Evolutionary conservation across 306 rosid genomes (phyloP).

Genomic region (Dalbergia oliveri): DNA sequence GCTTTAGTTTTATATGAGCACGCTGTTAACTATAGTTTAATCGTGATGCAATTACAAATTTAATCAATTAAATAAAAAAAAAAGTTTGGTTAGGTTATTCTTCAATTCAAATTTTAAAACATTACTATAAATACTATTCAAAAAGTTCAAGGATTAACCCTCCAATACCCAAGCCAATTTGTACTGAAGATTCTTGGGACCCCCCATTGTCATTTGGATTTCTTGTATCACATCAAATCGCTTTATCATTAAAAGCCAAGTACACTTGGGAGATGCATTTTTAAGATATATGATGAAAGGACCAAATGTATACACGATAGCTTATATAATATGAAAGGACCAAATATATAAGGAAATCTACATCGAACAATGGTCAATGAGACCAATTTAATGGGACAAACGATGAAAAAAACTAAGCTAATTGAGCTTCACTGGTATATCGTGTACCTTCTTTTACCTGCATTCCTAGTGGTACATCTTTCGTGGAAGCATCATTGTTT

Average conservation of each 20-base stretch:
- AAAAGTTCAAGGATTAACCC: background rate
- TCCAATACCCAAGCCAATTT: background rate
- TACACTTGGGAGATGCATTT: too few relatives aligned
- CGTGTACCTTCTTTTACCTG: background rate
- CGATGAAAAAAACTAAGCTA: background rate
- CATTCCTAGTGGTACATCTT: background rate
- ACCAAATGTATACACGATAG: too few relatives aligned
- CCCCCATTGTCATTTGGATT: background rate
- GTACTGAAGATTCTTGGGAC: background rate
- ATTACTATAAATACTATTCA: background rate
- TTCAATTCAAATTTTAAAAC: background rate
- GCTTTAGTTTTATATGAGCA: background rate
- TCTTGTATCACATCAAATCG: too few relatives aligned
- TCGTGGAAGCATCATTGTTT: slow-evolving; percentile 19
- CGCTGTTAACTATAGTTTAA: background rate
- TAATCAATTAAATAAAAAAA: too few relatives aligned
- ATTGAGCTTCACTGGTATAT: background rate
- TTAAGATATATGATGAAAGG: too few relatives aligned
- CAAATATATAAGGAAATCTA: background rate
- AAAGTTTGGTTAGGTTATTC: too few relatives aligned
- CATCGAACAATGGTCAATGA: background rate
- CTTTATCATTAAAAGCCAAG: too few relatives aligned
- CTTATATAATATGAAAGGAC: too few relatives aligned
- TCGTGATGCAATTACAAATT: background rate
- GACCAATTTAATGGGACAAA: background rate